Base-by-base conservation (phyloP, 805 yeast species). In the Starmerella bacillaris region DNA sequence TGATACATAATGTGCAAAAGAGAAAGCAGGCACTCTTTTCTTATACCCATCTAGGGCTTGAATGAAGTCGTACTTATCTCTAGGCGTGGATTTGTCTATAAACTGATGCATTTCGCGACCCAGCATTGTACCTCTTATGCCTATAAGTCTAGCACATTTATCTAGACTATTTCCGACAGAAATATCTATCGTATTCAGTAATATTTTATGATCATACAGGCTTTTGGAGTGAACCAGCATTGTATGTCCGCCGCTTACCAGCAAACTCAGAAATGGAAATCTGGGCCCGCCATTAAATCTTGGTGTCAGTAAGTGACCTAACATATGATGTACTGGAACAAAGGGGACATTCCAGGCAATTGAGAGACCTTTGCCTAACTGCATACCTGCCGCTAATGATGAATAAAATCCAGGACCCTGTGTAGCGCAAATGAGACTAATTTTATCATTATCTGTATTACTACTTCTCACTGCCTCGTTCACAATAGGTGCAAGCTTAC, bases 331-430 rank as follows among this genome's bases (percentile, higher is more conserved):
- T 0, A 86, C 94, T 0, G 95, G 96, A 2, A 89, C 60, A 15
- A 80, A 49, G 0, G 94, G 95, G 5, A 61, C 66, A 11, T 66
- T 54, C 76, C 82, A 77, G 0, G 84, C 95, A 1, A 77, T 57
- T 1, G 83, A 60, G 9, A 89, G 58, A 0, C 96, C 98, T 47
- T 80, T 77, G 0, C 92, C 93, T 27, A 80, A 56, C 48, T 78
- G 89, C 18, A 78, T 60, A 1, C 95, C 92, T 0, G 80, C 75
- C 7, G 80, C 67, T 11, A 89, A 60, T 0, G 92, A 76, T 0
- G 95, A 94, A 6, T 73, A 68, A 94, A 89, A 82, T 0, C 98
- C 98, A 0, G 98, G 98, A 0, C 98, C 98, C 44, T 93, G 60
- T 0, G 98, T 89, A 4, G 76, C 93, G 53, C 93, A 78, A 1